Evolutionary conservation across 768 basidiomycete genomes (phyloP), one percentile per base, ranked within the genome.

Genomic region (Pleurotus eryngii): DNA sequence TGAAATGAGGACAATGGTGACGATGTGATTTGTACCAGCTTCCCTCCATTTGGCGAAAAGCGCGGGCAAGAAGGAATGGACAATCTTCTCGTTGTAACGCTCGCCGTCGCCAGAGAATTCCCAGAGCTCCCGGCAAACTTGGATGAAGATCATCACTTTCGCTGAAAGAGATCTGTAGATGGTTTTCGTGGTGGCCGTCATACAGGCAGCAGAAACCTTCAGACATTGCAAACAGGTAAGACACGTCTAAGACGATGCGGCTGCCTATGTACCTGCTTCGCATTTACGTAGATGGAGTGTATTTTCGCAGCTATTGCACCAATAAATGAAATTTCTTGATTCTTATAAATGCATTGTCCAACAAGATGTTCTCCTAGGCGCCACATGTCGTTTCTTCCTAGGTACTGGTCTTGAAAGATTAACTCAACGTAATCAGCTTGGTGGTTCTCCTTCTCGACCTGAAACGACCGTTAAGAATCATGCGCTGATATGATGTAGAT

Each of bases 381-480:
- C 93, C 95, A 98, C 94, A 97, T 96, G 63, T 98, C 97, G 59
- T 90, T 93, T 46, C 97, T 84, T 14, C 95, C 96, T 14, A 98
- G 79, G 68, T 98, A 98, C 67, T 96, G 94, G 68, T 97, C 95
- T 60, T 92, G 90, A 66, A 98, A 98, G 46, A 86, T 85, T 57
- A 98, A 81, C 65, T 98, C 96, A 49, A 98, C 80, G 66, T 87
- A 88, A 59, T 90, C 86, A 1, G 90, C 91, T 22, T 74, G 80
- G 58, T 83, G 80, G 38, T 73, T 71, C 5, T 77, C 74, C 62
- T 79, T 83, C 61, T 95, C 85, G 42, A 91, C 88, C 90, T 92
- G 54, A 24, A 46, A 63, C 58, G 61, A 59, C 60, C 45, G 56
- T 56, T 63, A 48, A 43, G 51, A 43, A 57, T 37, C 26, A 37